Conservation (phyloP, 805 yeast genomes). For the Cyberlindnera xylosilytica region DNA sequence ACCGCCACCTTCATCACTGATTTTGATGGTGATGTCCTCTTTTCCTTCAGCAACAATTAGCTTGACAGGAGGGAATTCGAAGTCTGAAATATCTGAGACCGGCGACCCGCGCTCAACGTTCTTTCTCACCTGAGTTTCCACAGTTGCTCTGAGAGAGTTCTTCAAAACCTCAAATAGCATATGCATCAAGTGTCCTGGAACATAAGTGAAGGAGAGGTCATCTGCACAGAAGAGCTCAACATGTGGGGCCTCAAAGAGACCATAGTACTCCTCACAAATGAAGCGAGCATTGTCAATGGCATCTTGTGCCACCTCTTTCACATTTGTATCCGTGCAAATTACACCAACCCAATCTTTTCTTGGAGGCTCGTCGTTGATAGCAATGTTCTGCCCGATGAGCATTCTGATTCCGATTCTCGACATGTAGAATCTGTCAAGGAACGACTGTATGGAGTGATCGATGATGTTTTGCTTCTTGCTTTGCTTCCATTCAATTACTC, state of each 20-base stretch:
- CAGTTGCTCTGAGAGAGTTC: slow-evolving; percentile 85
- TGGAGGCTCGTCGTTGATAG: slow-evolving; percentile 67
- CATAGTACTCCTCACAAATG: slow-evolving; percentile 89
- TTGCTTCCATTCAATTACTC: slow-evolving; percentile 86
- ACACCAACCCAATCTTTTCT: slow-evolving; percentile 79
- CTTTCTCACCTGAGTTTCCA: slow-evolving; percentile 67
- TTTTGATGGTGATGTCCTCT: slow-evolving; percentile 87
- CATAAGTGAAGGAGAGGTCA: slow-evolving; percentile 81
- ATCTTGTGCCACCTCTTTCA: slow-evolving; percentile 77
- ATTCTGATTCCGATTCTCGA: slow-evolving; percentile 88
- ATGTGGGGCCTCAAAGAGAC: slow-evolving; percentile 80
- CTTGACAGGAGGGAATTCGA: slow-evolving; percentile 78
- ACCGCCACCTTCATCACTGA: slow-evolving; percentile 94
- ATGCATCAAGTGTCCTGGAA: slow-evolving; percentile 89
- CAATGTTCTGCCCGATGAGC: slow-evolving; percentile 93
- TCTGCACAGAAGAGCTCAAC: slow-evolving; percentile 65
- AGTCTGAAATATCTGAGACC: slow-evolving; percentile 46
- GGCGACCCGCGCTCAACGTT: slow-evolving; percentile 36
- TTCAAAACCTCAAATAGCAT: slow-evolving; percentile 88
- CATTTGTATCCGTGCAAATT: slow-evolving; percentile 80
- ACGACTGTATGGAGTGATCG: slow-evolving; percentile 72
- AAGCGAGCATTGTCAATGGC: slow-evolving; percentile 89
- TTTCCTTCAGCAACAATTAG: slow-evolving; percentile 85
- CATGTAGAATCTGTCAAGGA: slow-evolving; percentile 85
- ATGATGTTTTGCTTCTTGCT: slow-evolving; percentile 45